Conservation (phyloP, 176 grass and related monocot species). For the Elymus sibiricus region DNA sequence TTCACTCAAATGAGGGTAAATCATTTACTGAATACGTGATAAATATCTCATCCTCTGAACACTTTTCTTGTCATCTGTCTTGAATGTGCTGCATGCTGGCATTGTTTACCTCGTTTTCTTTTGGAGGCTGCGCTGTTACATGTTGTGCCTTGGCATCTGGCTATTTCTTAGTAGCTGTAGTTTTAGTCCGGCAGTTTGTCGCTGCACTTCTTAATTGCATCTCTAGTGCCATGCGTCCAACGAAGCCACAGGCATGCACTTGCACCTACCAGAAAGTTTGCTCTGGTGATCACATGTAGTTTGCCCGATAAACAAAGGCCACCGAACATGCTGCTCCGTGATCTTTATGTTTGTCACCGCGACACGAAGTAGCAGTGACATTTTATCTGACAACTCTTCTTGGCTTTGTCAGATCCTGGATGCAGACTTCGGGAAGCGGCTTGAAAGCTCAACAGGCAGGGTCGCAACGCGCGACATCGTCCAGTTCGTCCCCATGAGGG, state of each 20-base stretch:
- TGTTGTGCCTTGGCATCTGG: background rate
- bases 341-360: background rate
- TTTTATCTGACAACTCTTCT: background rate
- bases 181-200: background rate
- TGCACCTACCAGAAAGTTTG: conserved; percentile 2
- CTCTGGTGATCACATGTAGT: background rate
- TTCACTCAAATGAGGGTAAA: conserved; percentile 95
- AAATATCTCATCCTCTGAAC: background rate
- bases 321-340: background rate
- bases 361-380: background rate
- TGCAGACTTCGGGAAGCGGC: conserved; percentile 66
- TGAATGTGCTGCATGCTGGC: background rate
- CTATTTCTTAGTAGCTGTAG: background rate
- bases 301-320: conserved; percentile 8
- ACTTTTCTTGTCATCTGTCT: background rate
- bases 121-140: conserved; percentile 5
- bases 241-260: background rate
- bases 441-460: conserved; percentile 82
- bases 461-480: conserved; percentile 87
- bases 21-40: background rate
- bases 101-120: background rate
- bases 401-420: conserved; percentile 66
- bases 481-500: conserved; percentile 90
- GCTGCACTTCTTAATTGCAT: background rate
- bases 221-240: background rate